phyloP scores from a whole-genome alignment of 2,329 filamentous ascomycete genomes.

The Chrysoporthe puriensis region DNA sequence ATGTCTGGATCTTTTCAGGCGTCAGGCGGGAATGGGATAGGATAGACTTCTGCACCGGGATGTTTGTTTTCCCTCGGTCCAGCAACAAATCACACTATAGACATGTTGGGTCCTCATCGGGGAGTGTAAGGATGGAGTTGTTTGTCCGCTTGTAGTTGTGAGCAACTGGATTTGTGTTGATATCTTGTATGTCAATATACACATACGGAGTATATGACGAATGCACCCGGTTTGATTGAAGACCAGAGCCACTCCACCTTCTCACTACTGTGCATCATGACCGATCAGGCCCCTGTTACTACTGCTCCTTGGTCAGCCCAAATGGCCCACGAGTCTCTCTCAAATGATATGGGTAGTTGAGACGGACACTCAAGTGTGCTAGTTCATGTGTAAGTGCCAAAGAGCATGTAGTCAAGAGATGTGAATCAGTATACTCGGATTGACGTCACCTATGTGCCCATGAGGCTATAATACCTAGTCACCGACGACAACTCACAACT shows the following conservation, averaged over 20 bases:
- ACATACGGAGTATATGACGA: conserved; percentile 5
- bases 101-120: background rate
- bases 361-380: no score
- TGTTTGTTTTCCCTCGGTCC: background rate
- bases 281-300: no score
- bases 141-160: background rate
- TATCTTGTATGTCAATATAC: conserved; percentile 1
- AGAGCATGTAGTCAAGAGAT: no score
- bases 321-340: no score
- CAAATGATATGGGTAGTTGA: no score
- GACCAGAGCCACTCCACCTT: background rate
- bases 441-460: no score
- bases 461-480: no score
- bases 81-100: conserved; percentile 3
- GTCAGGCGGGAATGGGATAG: conserved; percentile 7
- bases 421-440: no score
- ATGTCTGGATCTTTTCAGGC: conserved; percentile 12
- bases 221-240: background rate
- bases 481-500: no score
- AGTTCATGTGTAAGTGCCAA: no score
- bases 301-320: no score
- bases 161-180: background rate
- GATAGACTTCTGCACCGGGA: conserved; percentile 12
- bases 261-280: background rate
- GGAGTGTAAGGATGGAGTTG: background rate